Conservation (phyloP, 441 rosid genomes). For the Pelargonium australe region DNA sequence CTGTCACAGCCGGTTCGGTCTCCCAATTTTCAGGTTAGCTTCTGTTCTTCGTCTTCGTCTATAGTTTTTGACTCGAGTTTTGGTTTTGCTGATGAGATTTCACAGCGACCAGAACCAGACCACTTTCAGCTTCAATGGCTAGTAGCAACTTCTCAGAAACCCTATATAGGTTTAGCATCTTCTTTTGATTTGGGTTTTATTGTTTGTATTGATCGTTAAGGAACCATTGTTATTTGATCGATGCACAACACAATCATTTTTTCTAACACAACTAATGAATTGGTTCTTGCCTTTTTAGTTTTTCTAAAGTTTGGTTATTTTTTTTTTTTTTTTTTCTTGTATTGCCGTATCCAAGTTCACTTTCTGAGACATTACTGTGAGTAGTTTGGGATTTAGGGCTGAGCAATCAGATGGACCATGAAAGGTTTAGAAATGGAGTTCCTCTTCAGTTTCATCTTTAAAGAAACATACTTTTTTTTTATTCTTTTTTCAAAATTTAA, state of each 20-base stretch:
- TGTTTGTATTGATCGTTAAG: neutral
- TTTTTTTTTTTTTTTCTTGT: neutral
- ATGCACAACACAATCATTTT: neutral
- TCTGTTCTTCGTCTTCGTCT: slow-evolving; percentile 6
- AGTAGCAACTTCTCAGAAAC: neutral
- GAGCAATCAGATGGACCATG: slow-evolving; percentile 2
- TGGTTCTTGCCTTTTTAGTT: neutral
- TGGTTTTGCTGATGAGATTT: neutral
- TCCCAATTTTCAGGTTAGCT: slow-evolving; percentile 1
- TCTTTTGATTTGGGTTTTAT: neutral
- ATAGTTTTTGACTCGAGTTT: neutral
- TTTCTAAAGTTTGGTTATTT: neutral
- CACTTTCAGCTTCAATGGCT: neutral
- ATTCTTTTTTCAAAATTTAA: neutral
- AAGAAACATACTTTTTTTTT: neutral
- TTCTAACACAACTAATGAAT: neutral
- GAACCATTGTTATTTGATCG: neutral
- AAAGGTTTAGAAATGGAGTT: neutral
- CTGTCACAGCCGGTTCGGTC: neutral
- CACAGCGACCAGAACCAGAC: neutral
- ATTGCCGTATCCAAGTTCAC: neutral
- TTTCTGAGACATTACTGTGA: neutral
- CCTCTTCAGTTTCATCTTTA: no score
- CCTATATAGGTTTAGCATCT: neutral
- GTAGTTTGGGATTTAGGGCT: slow-evolving; percentile 10